These are phyloP conservation scores for Ophiostoma perfectum DNA, from an alignment of 2,329 filamentous ascomycete genomes.

Conservation along the genomic window DNA sequence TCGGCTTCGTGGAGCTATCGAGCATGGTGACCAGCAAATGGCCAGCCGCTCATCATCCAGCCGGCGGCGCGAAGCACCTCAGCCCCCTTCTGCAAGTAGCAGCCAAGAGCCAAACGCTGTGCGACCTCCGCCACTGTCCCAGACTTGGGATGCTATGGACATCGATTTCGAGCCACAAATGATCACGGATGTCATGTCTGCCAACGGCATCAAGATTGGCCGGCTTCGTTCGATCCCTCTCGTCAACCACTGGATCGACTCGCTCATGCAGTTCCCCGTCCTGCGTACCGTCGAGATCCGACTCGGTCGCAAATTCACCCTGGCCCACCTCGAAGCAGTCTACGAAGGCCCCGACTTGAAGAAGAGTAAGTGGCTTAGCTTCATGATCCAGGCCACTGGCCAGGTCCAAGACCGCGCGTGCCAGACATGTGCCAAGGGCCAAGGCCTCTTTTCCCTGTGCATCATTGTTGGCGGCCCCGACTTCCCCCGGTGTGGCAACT, in stretches of 20 bases:
- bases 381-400: constrained; percentile 48
- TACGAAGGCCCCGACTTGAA: constrained; percentile 39
- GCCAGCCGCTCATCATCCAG: not conserved
- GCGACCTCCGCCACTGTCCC: no score
- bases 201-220: not conserved
- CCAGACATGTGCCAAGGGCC: constrained; percentile 38
- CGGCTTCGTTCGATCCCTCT: constrained; percentile 30
- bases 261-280: constrained; percentile 37
- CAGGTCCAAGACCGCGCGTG: constrained; percentile 39
- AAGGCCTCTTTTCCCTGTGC: constrained; percentile 43
- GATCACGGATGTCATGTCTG: not conserved
- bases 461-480: constrained; percentile 39
- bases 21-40: not conserved
- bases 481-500: constrained; percentile 47
- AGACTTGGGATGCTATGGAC: not conserved
- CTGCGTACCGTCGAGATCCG: constrained; percentile 40
- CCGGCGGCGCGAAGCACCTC: not conserved
- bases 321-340: constrained; percentile 37
- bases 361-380: constrained; percentile 43
- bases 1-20: not conserved
- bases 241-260: constrained; percentile 39
- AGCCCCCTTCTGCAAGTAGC: not conserved
- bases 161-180: not conserved
- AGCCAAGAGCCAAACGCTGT: not conserved
- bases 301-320: constrained; percentile 38